A percentile compares a stretch with the other conserved stretches of the same genome.
Evolutionary conservation across 352 stramenopile species (phyloP).

Genomic region (Pythium aquatile): DNA sequence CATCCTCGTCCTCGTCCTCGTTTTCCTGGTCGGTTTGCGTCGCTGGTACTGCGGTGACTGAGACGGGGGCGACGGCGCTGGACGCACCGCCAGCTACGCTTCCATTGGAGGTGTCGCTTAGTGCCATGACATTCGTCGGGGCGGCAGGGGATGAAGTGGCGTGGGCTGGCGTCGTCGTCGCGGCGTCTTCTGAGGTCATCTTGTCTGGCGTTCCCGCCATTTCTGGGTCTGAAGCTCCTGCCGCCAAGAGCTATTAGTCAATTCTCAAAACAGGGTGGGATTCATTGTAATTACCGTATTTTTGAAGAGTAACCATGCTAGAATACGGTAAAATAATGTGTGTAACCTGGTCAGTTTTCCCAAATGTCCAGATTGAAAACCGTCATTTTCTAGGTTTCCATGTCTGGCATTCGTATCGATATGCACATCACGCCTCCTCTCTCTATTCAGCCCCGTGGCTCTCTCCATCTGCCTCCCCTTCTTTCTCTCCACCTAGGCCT

Average conservation of each 20-base stretch:
- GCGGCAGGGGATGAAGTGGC: neutral
- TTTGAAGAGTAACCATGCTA: neutral
- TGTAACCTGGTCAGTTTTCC: neutral
- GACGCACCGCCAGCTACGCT: neutral
- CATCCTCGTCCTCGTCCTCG: constrained; percentile 38
- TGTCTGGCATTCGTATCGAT: neutral
- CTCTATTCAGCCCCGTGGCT: neutral
- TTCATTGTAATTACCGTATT: neutral
- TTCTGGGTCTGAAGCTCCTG: constrained; percentile 1
- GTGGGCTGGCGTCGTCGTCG: neutral
- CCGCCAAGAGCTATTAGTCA: neutral
- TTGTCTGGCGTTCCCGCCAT: constrained; percentile 17
- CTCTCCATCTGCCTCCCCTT: neutral
- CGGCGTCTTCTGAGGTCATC: neutral
- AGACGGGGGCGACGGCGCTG: neutral
- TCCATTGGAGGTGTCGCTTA: neutral
- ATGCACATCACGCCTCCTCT: neutral
- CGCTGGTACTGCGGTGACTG: neutral
- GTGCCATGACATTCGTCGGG: neutral
- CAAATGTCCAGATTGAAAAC: neutral
- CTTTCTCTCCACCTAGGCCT: constrained; percentile 14
- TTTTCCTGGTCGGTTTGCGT: neutral
- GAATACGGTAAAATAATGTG: neutral
- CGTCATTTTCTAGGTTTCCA: neutral
- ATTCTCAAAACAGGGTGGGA: constrained; percentile 2